Percentiles rank a stretch among this genome's conserved stretches.
phyloP scores from a whole-genome alignment of 1,284 basidiomycete genomes.

The Grifola frondosa region DNA sequence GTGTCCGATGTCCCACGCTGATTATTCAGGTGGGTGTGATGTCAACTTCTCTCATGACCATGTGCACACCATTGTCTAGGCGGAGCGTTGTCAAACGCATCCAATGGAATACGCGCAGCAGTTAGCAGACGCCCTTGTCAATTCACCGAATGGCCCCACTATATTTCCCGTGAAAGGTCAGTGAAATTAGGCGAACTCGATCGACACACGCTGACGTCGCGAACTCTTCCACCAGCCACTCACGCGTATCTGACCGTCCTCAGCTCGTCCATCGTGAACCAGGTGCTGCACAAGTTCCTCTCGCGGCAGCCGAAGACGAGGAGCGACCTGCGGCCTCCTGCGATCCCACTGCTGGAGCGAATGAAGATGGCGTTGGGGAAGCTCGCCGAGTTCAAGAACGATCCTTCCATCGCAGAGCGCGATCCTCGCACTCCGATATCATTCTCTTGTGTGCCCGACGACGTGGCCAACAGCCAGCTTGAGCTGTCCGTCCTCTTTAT shows the following conservation, averaged over 20 bases:
- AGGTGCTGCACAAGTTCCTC: conserved; percentile 62
- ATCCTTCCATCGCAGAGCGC: conserved; percentile 47
- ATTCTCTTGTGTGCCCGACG: conserved; percentile 62
- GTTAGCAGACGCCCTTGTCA: conserved; percentile 47
- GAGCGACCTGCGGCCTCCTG: conserved; percentile 44
- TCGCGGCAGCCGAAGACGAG: conserved; percentile 47
- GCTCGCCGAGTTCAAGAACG: conserved; percentile 50
- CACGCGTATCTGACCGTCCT: conserved; percentile 49
- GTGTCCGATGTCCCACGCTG: conserved; percentile 61
- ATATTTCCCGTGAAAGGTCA: conserved; percentile 67
- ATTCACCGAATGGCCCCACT: conserved; percentile 46
- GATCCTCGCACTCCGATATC: conserved; percentile 60
- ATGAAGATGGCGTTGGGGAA: conserved; percentile 53
- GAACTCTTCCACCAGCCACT: conserved; percentile 40
- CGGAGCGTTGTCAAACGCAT: conserved; percentile 55
- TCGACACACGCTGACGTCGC: conserved; percentile 4
- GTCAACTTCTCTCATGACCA: neutral
- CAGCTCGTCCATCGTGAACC: conserved; percentile 64
- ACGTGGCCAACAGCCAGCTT: conserved; percentile 50
- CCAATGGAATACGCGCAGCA: conserved; percentile 58
- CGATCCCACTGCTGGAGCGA: conserved; percentile 38
- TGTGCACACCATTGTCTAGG: conserved; percentile 38
- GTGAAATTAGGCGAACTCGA: conserved; percentile 5
- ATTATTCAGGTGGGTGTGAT: conserved; percentile 61
- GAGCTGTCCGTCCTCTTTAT: conserved; percentile 48